Conservation (phyloP, 2,329 filamentous ascomycete genomes). For the Pezicula carpinea region DNA sequence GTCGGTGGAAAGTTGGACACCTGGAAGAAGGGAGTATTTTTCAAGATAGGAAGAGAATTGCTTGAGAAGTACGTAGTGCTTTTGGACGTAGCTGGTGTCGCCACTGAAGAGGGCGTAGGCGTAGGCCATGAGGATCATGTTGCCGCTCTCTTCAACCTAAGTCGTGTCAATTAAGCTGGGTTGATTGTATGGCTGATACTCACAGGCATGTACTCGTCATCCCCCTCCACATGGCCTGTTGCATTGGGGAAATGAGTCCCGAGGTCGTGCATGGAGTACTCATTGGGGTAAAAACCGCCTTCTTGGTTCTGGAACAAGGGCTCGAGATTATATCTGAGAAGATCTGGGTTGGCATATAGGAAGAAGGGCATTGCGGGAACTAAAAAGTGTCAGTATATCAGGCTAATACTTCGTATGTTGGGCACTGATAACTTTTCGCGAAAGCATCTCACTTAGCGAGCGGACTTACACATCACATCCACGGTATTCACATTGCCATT, state of each 20-base stretch:
- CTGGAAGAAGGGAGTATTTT: constrained; percentile 63
- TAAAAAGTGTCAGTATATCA: not conserved
- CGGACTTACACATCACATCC: constrained; percentile 2
- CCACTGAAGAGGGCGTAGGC: constrained; percentile 42
- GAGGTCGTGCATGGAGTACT: constrained; percentile 48
- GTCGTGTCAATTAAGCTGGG: not conserved
- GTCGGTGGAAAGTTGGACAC: constrained; percentile 71
- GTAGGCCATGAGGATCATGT: constrained; percentile 73
- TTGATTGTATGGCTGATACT: not conserved
- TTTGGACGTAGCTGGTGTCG: constrained; percentile 37
- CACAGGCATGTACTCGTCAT: constrained; percentile 68
- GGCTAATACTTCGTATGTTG: too few relatives aligned
- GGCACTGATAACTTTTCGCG: too few relatives aligned
- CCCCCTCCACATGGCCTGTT: constrained; percentile 56
- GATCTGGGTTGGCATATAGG: constrained; percentile 61
- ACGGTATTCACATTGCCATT: constrained; percentile 3
- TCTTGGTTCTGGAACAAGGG: constrained; percentile 63
- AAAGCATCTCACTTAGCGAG: too few relatives aligned
- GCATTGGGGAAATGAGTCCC: constrained; percentile 53
- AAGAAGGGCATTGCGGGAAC: constrained; percentile 61
- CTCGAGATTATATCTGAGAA: constrained; percentile 61
- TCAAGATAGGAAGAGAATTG: constrained; percentile 74
- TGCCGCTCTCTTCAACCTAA: constrained; percentile 62
- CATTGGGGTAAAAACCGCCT: constrained; percentile 62
- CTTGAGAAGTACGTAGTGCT: constrained; percentile 65